Conservation (phyloP, 441 rosid species). For the Aleurites moluccanus region DNA sequence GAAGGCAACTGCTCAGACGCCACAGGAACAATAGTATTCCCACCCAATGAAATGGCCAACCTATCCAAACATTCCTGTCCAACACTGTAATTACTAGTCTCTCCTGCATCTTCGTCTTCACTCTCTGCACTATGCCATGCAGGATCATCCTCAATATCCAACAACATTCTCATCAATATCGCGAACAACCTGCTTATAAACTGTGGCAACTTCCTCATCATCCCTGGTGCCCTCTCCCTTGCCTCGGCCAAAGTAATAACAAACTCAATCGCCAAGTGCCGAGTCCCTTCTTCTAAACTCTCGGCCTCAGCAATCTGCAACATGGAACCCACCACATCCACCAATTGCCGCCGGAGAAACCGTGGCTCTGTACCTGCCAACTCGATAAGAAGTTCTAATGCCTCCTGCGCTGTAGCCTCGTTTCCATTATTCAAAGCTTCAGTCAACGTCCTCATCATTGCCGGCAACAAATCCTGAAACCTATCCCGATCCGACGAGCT, state of each 20-base stretch:
- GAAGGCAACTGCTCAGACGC: constrained; percentile 91
- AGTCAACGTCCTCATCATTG: constrained; percentile 91
- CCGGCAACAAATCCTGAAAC: constrained; percentile 92
- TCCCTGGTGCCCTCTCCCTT: constrained; percentile 95
- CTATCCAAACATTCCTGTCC: constrained; percentile 99
- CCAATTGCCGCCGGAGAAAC: constrained; percentile 82
- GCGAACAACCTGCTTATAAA: constrained; percentile 86
- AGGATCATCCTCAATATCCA: constrained; percentile 93
- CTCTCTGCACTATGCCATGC: constrained; percentile 90
- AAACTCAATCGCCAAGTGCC: constrained; percentile 93
- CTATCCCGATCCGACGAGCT: constrained; percentile 81
- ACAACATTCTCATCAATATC: constrained; percentile 81
- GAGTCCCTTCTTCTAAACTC: constrained; percentile 86
- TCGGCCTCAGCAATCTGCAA: constrained; percentile 96
- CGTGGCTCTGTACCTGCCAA: constrained; percentile 94
- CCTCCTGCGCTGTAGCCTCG: constrained; percentile 96
- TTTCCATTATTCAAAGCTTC: constrained; percentile 88
- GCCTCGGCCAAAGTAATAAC: constrained; percentile 93
- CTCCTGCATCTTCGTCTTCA: constrained; percentile 97
- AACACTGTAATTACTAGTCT: constrained; percentile 83
- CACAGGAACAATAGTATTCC: constrained; percentile 95
- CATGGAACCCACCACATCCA: constrained; percentile 92
- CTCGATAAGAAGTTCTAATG: constrained; percentile 91
- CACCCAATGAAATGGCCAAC: constrained; percentile 88
- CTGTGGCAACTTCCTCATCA: constrained; percentile 98